Evolutionary conservation across 163 green algal species (phyloP).

Genomic region (Prototheca wickerhamii): DNA sequence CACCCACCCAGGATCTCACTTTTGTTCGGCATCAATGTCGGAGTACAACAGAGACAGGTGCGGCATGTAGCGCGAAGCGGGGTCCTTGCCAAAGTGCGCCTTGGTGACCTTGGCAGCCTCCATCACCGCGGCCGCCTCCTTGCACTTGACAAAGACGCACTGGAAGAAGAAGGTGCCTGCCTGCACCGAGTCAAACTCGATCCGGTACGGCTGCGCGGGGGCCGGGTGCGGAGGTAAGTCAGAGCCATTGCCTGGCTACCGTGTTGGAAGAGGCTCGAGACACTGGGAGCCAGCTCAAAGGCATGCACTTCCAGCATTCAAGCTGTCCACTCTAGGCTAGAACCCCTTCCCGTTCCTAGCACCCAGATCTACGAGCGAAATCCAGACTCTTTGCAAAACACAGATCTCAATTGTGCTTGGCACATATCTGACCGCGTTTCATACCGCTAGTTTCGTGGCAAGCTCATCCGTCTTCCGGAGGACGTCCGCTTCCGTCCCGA

Average conservation of each 20-base stretch:
- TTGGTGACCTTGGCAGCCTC: slow-evolving; percentile 4
- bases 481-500: slow-evolving; percentile 12
- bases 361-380: too few relatives aligned
- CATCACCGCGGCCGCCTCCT: slow-evolving; percentile 12
- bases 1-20: slow-evolving; percentile 5
- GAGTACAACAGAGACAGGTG: slow-evolving; percentile 53
- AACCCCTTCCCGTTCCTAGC: too few relatives aligned
- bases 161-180: slow-evolving; percentile 41
- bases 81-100: slow-evolving; percentile 13
- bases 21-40: slow-evolving; percentile 28
- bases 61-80: slow-evolving; percentile 36
- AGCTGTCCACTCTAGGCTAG: too few relatives aligned
- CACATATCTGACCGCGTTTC: background rate
- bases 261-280: too few relatives aligned
- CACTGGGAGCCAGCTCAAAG: background rate
- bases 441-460: slow-evolving; percentile 11
- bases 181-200: slow-evolving; percentile 23
- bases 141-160: slow-evolving; percentile 42
- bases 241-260: background rate
- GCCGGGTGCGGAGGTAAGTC: background rate
- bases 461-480: slow-evolving; percentile 14
- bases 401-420: background rate
- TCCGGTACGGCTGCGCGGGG: slow-evolving; percentile 22
- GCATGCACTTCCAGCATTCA: too few relatives aligned
- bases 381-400: background rate